Base-by-base conservation (phyloP, 1,139 yeast genomes). In the Starmera stellimalicola region DNA sequence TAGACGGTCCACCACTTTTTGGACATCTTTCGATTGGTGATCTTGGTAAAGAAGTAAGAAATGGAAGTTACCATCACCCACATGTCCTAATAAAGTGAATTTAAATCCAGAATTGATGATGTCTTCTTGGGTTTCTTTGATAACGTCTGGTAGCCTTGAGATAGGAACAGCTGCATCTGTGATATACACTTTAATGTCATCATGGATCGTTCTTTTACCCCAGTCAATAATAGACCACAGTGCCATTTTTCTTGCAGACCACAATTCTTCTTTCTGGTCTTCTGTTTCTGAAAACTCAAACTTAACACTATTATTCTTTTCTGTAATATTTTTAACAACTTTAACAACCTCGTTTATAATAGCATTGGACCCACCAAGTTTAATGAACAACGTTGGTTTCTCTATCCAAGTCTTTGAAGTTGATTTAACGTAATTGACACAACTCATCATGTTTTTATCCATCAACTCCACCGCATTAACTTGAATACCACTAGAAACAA, bases 211-310 rank as follows among this genome's bases (percentile, higher is more conserved):
- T 38, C 60, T 62, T 27, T 55, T 48, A 1, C 83, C 85, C 48
- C 70, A 69, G 31, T 80, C 82, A 36, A 74, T 61, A 20, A 80
- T 73, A 5, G 80, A 70, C 79, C 82, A 79, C 16, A 79, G 62
- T 2, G 79, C 81, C 40, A 71, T 69, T 45, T 81, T 68, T 42
- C 88, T 62, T 3, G 85, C 88, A 8, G 73, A 62, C 84, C 87
- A 80, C 32, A 77, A 59, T 32, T 72, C 68, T 2, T 60, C 64
- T 43, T 77, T 73, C 40, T 78, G 81, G 17, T 65, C 71, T 33
- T 67, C 73, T 34, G 64, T 62, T 11, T 54, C 50, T 6, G 87
- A 81, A 37, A 66, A 68, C 35, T 72, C 73, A 46, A 76, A 70
- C 24, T 57, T 51, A 18, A 62, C 43, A 29, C 65, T 51, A 25